phyloP scores from a whole-genome alignment of 2,329 filamentous ascomycete species.

The Paracamarosporium sp. region DNA sequence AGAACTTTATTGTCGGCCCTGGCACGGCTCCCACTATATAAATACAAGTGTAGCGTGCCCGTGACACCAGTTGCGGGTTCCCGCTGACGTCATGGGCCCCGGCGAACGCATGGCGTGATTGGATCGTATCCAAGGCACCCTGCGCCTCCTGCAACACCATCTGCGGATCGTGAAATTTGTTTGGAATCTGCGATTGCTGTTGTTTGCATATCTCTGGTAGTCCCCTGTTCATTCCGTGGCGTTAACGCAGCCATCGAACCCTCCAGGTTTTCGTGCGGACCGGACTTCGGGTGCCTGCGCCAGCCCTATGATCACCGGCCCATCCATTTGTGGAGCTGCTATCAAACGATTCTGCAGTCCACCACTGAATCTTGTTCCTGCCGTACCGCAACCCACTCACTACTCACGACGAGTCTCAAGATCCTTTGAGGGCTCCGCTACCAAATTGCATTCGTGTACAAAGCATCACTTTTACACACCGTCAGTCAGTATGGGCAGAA shows the following conservation, averaged over 20 bases:
- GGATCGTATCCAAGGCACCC: not conserved
- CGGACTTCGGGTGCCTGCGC: constrained; percentile 3
- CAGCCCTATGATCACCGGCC: constrained; percentile 6
- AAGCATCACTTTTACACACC: not conserved
- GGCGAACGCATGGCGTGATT: not conserved
- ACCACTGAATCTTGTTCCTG: not conserved
- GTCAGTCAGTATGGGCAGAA: constrained; percentile 36
- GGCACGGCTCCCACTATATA: not conserved
- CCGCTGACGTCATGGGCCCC: not conserved
- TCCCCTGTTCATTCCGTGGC: not conserved
- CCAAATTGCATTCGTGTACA: not conserved
- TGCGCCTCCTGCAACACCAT: not conserved
- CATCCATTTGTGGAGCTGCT: constrained; percentile 1
- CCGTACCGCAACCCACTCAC: not conserved
- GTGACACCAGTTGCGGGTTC: not conserved
- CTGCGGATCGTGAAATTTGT: not conserved
- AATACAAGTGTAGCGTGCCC: not conserved
- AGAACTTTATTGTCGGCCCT: not conserved
- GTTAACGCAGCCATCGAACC: not conserved
- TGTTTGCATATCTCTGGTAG: not conserved
- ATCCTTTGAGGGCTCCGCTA: not conserved
- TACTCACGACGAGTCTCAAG: not conserved
- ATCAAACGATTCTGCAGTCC: not conserved
- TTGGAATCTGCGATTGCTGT: not conserved
- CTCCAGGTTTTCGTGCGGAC: not conserved